phyloP scores from a whole-genome alignment of 768 basidiomycete genomes.

The Trametes cinnabarina region DNA sequence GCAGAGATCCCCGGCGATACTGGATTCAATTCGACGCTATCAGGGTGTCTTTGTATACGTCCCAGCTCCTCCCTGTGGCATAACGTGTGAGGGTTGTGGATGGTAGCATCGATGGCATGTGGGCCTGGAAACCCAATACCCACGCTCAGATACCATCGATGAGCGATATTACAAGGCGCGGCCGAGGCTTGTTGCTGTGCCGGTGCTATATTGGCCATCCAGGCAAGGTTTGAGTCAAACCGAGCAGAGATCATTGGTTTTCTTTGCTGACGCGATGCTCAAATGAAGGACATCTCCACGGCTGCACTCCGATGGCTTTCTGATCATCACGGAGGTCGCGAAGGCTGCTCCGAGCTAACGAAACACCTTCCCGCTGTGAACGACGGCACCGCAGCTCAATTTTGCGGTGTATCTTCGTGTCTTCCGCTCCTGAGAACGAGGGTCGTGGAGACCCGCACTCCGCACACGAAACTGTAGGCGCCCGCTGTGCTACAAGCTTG shows the following conservation, averaged over 20 bases:
- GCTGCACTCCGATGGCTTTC: not conserved
- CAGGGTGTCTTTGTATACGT: conserved; percentile 8
- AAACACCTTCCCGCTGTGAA: not conserved
- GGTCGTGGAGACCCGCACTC: conserved; percentile 9
- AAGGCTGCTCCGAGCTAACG: not conserved
- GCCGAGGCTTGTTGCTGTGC: not conserved
- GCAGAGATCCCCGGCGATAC: conserved; percentile 13
- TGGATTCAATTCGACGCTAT: conserved; percentile 9
- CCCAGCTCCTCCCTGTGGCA: not conserved
- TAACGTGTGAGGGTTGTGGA: conserved; percentile 7
- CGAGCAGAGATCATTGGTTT: not conserved
- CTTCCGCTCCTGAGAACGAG: conserved; percentile 11
- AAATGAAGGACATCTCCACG: not conserved
- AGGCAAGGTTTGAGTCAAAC: conserved; percentile 1
- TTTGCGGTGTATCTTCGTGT: conserved; percentile 16
- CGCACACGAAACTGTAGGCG: conserved; percentile 1
- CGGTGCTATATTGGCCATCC: conserved; percentile 2
- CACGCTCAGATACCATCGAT: conserved; percentile 10
- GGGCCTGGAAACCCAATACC: conserved; percentile 4
- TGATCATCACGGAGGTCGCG: conserved; percentile 9
- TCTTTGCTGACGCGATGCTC: conserved; percentile 1
- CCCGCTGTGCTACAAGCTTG: conserved; percentile 6
- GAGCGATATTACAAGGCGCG: not conserved
- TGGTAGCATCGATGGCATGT: conserved; percentile 11
- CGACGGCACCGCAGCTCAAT: not conserved